Evolutionary conservation across 2,329 filamentous ascomycete genomes (phyloP).

Genomic region (Fusarium nanum): DNA sequence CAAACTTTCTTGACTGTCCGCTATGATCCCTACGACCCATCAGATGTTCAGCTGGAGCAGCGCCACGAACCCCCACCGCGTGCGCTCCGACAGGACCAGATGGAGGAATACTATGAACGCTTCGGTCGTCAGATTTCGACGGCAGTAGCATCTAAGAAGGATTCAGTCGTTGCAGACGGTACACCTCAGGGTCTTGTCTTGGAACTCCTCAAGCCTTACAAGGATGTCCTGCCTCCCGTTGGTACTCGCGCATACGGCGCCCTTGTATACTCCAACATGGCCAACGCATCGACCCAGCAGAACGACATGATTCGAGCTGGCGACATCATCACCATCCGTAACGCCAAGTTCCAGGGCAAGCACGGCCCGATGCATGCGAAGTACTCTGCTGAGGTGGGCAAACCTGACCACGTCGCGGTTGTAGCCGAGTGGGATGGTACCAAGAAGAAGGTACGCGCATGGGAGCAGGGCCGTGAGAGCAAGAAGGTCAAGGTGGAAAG

Average conservation of each 20-base stretch:
- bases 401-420: slow-evolving; percentile 87
- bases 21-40: slow-evolving; percentile 80
- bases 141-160: slow-evolving; percentile 76
- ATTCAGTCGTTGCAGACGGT: slow-evolving; percentile 85
- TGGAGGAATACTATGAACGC: slow-evolving; percentile 84
- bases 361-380: slow-evolving; percentile 96
- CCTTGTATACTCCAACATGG: slow-evolving; percentile 92
- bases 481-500: slow-evolving; percentile 95
- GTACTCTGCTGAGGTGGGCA: slow-evolving; percentile 88
- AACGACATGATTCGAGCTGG: slow-evolving; percentile 93
- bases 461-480: slow-evolving; percentile 94
- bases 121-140: slow-evolving; percentile 84
- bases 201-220: slow-evolving; percentile 79
- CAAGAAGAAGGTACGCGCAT: slow-evolving; percentile 95
- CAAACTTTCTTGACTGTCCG: slow-evolving; percentile 87
- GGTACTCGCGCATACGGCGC: slow-evolving; percentile 93
- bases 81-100: slow-evolving; percentile 87
- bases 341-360: slow-evolving; percentile 94
- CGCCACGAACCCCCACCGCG: slow-evolving; percentile 86
- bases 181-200: slow-evolving; percentile 80
- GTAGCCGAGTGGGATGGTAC: slow-evolving; percentile 98
- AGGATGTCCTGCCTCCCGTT: slow-evolving; percentile 81
- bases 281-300: slow-evolving; percentile 90
- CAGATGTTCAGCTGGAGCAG: slow-evolving; percentile 82
- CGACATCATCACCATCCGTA: slow-evolving; percentile 92